Evolutionary conservation across 345 rosid species (phyloP), one percentile per base, ranked within the genome.

Genomic region (Trapa bicornis): DNA sequence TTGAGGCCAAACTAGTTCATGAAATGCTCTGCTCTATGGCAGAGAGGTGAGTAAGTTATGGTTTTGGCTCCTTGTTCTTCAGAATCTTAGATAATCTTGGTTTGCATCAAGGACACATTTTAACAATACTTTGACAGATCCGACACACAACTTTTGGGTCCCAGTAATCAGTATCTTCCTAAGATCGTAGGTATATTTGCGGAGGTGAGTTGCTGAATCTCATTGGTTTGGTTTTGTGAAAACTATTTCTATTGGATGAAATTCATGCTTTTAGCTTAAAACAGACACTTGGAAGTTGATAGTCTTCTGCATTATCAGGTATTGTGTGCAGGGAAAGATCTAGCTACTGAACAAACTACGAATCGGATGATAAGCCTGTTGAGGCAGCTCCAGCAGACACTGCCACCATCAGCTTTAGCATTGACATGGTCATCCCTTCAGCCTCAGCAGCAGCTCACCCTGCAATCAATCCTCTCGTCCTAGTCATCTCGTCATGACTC

Each of bases 1-100:
- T 91, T 73, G 99, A 95, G 80, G 99, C 99, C 75, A 95, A 95
- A 80, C 86, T 84, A 68, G 99, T 95, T 75, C 96, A 95, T 64
- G 96, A 89, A 16, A 94, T 89, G 83, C 99, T 95, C 68, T 95
- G 97, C 80, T 77, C 81, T 52, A 91, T 95, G 99, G 93, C 89
- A 45, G 99, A 95, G 79, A 89, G 99, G 99, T 87, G 75, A 69
- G 61, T 60, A 65, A 15, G 32, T 66, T 0, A 4, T 15, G 5
- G 38, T 35, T 15, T 37, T 14, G 29, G 22, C 6, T 16, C n/a
- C 57, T 52, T 52, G 16, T 15, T 52, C 57, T 17, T 16, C 29
- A 22, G 29, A 22, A 22, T 22, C 29, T 22, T 17, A 15, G 57
- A 14, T 16, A 52, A 17, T 52, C 6, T 1, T 17, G 57, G 17